Conservation (phyloP, 225 moss, liverwort and hornwort species). For the Marchantia paleacea region DNA sequence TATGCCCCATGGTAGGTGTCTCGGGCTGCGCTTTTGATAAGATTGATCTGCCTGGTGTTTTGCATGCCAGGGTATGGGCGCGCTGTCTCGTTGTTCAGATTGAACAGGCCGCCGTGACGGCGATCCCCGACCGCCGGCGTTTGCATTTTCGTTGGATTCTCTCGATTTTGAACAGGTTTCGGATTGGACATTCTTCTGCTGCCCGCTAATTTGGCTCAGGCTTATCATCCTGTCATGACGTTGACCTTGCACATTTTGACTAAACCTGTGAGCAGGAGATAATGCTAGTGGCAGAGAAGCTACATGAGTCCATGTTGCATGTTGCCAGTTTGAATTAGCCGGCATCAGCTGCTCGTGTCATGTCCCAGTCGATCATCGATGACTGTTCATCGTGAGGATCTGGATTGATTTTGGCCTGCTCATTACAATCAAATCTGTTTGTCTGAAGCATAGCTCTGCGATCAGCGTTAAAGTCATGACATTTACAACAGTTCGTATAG, state of each 20-base stretch:
- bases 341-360: not conserved
- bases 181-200: too few relatives aligned
- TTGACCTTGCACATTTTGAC: too few relatives aligned
- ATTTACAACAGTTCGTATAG: not conserved
- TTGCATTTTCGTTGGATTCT: not conserved
- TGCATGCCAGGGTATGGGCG: too few relatives aligned
- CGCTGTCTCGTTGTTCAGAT: too few relatives aligned
- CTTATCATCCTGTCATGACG: too few relatives aligned
- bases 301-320: too few relatives aligned
- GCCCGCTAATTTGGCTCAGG: too few relatives aligned
- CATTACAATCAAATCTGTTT: not conserved
- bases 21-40: not conserved
- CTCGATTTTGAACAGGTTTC: not conserved
- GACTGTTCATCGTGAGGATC: not conserved
- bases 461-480: not conserved
- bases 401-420: not conserved
- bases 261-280: too few relatives aligned
- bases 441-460: not conserved
- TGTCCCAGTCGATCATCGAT: not conserved
- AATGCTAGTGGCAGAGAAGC: too few relatives aligned
- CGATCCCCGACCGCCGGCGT: not conserved
- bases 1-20: conserved; percentile 81
- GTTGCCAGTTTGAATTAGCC: not conserved
- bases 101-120: too few relatives aligned
- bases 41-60: too few relatives aligned